Evolutionary conservation across 306 rosid genomes (phyloP).

Genomic region (Vicia sativa): DNA sequence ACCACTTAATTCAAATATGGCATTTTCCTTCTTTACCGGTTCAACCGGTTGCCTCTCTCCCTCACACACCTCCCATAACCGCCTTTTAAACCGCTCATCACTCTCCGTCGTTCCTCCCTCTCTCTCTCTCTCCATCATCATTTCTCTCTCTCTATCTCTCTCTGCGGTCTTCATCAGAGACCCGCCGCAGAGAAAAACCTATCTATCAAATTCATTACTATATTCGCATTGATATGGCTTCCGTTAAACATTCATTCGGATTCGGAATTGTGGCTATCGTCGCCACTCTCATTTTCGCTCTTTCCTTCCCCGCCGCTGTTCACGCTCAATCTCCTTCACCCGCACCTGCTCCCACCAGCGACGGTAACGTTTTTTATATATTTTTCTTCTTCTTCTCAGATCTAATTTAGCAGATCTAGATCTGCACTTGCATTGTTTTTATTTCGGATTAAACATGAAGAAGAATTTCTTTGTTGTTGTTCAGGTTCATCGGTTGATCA

Average conservation of each 20-base stretch:
- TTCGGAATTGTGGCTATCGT: constrained; percentile 48
- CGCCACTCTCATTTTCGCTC: constrained; percentile 47
- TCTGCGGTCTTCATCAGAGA: constrained; percentile 27
- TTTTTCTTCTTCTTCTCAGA: not conserved
- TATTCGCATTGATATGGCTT: constrained; percentile 37
- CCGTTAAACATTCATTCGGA: constrained; percentile 42
- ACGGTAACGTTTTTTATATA: constrained; percentile 56
- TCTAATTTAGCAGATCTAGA: constrained; percentile 29
- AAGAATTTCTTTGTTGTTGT: not conserved
- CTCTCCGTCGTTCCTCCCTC: constrained; percentile 18
- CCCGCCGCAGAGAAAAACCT: not conserved
- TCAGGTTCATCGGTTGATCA: constrained; percentile 69
- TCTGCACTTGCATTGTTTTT: constrained; percentile 19
- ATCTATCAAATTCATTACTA: not conserved
- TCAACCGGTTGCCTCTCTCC: constrained; percentile 44
- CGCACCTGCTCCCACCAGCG: constrained; percentile 73
- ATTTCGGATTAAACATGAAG: not conserved
- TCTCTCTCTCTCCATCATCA: constrained; percentile 25
- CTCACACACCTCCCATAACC: constrained; percentile 16
- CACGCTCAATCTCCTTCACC: constrained; percentile 56
- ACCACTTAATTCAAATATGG: not conserved
- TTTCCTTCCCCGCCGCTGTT: constrained; percentile 52
- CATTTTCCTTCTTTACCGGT: constrained; percentile 39
- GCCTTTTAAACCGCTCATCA: constrained; percentile 32
- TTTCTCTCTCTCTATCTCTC: constrained; percentile 34